Evolutionary conservation across 352 stramenopile species (phyloP), one percentile per base, ranked within the genome.

Genomic region (Pythium chondricola): DNA sequence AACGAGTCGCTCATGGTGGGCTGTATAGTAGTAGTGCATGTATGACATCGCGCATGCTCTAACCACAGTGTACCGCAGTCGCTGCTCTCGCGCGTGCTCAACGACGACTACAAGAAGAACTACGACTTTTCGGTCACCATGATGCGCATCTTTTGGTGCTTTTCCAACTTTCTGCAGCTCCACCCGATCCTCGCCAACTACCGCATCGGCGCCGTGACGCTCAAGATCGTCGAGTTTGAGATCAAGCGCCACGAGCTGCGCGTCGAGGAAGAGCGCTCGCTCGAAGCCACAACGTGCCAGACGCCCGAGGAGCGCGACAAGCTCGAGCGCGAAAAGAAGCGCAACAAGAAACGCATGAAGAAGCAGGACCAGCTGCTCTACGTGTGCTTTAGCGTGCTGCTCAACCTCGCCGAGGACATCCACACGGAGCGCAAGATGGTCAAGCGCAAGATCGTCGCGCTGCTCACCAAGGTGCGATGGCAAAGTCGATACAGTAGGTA

Each of bases 211-310:
- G 82, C 87, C 25, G 80, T 97, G 40, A 97, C 88, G 32, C 79
- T 98, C 45, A 96, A 96, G 65, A 93, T 97, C 47, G 71, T 98
- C 50, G 87, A 97, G 47, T 96, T 97, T 33, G 92, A 98, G 66
- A 73, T 97, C 39, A 93, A 96, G 53, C 83, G 93, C 55, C 70
- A 88, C 49, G 67, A 93, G 61, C 62, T 93, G 33, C 75, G 81
- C 0, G 46, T 88, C 9, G 73, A 88, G 47, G 77, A 94, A 55
- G 83, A 88, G 48, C 66, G 70, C 16, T 20, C 67, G 17, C 52
- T 88, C 10, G 75, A 82, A 16, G 45, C 48, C 8, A 69, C 65
- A 4, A 59, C 55, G 0, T 56, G 46, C 18, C 40, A 13, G 13
- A 62, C 53, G 8, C 66, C 70, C 6, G 65, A 67, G 5, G 66